Base-by-base conservation (phyloP, 2,329 filamentous ascomycete species). In the Helotiales sp. region DNA sequence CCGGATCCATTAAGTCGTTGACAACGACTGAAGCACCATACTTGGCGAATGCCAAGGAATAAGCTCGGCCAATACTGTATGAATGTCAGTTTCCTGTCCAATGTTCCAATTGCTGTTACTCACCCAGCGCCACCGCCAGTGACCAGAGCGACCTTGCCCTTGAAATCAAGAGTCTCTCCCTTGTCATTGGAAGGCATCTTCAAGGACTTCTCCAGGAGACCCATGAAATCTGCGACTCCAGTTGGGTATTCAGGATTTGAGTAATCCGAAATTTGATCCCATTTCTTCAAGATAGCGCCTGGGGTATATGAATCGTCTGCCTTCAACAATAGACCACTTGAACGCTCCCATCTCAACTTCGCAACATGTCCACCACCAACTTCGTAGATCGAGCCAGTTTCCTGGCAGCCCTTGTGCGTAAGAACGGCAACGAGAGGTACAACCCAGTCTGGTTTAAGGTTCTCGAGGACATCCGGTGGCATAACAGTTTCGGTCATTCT, bases 401-500 rank as follows among this genome's bases (percentile, higher is more conserved):
- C 93, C 48, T 77, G 75, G 7, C 83, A 88, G 79, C 95, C 90
- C 71, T 89, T 86, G 82, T 98, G 93, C 42, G 90, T 89, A 51
- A 99, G 81, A 57, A 89, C 87, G 51, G 92, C 93, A 30, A 98
- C 95, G 40, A 98, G 80, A 33, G 95, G 95, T 47, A 98, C 92
- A 60, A 98, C 87, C 92, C 92, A 98, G 62, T 96, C 91, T 47
- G 95, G 95, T 80, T 90, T 92, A 29, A 72, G 66, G 57, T 67
- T 87, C 66, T 88, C 87, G 67, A 97, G 82, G 36, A 96, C 83
- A 71, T 97, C 93, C n/a, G 91, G 91, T 31, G 93, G 92, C 91
- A 97, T 93, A 66, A 97, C 83, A 17, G 93, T 97, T 74, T 92
- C 86, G 42, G 93, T 97, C 92, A 98, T 96, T 73, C 93, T 87